Evolutionary conservation across 306 rosid genomes (phyloP), one percentile per base, ranked within the genome.

Genomic region (Vigna trinervia): DNA sequence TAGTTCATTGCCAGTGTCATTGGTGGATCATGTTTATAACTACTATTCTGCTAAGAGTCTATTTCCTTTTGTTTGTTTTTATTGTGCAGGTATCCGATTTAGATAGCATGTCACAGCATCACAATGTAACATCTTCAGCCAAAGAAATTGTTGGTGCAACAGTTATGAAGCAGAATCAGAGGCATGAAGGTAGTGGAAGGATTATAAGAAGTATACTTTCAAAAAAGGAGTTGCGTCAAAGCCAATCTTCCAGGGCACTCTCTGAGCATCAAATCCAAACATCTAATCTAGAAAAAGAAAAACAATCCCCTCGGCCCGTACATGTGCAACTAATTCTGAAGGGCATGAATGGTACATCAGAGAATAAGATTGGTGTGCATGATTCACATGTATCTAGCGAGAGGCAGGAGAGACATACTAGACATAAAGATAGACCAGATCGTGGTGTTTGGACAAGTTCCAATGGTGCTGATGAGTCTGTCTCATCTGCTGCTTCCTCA

Each of bases 341-440:
- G 89, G 88, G 88, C 57, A 30, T 80, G 38, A 88, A 84, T 87
- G 90, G 89, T 46, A 39, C 84, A 71, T 58, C 77, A 45, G 90
- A 91, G 61, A 82, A 69, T 74, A 87, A 79, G 77, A 34, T 78
- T 77, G 77, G 77, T 74, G 76, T 63, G 69, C 83, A 76, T 84
- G 93, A 85, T 69, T 41, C 82, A 64, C 91, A 81, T 64, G 82
- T 77, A 69, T 72, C 69, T 77, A 60, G 76, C 58, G 92, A 87
- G 87, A 89, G 86, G 81, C 86, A 68, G 39, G 90, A 83, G 65
- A 87, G 80, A 66, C 86, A 81, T 74, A 57, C 47, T 38, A 91
- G 88, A 52, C 83, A 87, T 59, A 91, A 80, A 78, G 91, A 91
- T 68, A 79, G 84, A 64, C 88, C 84, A 73, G 93, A 89, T 50